phyloP scores from a whole-genome alignment of 495 filamentous ascomycete species.

The Neurospora cerealis region DNA sequence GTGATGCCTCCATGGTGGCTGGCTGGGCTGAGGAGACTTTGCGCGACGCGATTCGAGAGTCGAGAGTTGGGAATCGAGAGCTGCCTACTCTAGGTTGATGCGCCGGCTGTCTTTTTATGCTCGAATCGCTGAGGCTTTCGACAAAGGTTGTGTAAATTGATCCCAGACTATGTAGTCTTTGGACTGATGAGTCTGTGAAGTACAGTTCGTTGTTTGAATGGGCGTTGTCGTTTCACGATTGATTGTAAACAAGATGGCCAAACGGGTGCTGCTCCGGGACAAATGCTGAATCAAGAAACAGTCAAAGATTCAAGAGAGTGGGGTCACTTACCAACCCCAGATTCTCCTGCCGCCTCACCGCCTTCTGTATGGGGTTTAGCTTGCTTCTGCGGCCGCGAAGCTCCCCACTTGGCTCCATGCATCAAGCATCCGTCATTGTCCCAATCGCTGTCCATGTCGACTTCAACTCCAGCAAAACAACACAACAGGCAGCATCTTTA shows the following conservation, averaged over 20 bases:
- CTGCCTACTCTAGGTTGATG: neutral
- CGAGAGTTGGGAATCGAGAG: neutral
- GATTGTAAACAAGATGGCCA: neutral
- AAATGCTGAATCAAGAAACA: neutral
- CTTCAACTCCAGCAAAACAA: conserved; percentile 7
- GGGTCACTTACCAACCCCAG: neutral
- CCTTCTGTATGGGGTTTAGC: neutral
- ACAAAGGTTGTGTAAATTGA: too few species aligned
- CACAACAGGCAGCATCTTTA: neutral
- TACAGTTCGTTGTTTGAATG: neutral
- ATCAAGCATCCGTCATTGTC: neutral
- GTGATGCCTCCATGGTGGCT: neutral
- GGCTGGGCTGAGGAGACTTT: neutral
- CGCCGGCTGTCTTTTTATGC: neutral
- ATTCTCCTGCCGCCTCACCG: neutral
- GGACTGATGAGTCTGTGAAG: neutral
- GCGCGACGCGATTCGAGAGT: neutral
- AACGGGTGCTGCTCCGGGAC: neutral
- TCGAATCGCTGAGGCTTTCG: too few species aligned
- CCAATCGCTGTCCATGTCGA: neutral
- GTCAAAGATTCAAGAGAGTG: neutral
- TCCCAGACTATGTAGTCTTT: neutral
- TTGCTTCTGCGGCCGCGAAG: neutral
- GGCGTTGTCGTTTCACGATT: neutral
- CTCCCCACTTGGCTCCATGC: neutral